A percentile compares a stretch with the other conserved stretches of the same genome.
These are phyloP conservation scores for Taiozyma sp. DNA, from an alignment of 1,139 yeast genomes.

Conservation along the genomic window DNA sequence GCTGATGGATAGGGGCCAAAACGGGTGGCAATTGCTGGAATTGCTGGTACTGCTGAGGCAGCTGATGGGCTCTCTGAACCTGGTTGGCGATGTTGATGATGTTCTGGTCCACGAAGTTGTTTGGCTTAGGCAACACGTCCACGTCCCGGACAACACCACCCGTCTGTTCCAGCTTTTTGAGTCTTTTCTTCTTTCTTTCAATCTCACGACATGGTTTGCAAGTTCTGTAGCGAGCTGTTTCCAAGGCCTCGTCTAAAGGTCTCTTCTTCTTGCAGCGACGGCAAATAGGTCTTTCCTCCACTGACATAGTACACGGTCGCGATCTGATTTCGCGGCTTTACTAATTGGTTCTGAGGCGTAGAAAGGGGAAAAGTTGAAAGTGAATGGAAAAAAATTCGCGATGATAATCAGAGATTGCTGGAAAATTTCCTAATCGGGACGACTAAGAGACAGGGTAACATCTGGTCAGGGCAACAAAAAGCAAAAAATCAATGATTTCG, in stretches of 20 bases:
- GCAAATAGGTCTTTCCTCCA: constrained; percentile 15
- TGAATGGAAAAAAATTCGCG: not conserved
- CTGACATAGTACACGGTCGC: not conserved
- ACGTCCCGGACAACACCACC: constrained; percentile 6
- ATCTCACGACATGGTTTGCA: constrained; percentile 25
- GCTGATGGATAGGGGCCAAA: constrained; percentile 5
- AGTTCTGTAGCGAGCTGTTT: constrained; percentile 24
- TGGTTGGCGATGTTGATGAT: constrained; percentile 22
- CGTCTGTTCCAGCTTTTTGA: constrained; percentile 18
- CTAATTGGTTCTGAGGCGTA: not conserved
- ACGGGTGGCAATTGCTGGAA: constrained; percentile 5
- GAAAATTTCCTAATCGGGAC: not conserved
- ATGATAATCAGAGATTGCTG: not conserved
- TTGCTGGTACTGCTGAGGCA: constrained; percentile 6
- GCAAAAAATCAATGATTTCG: constrained; percentile 56
- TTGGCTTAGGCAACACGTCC: not conserved
- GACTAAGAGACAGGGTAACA: not conserved
- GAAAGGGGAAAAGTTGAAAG: not conserved
- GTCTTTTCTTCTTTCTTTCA: constrained; percentile 23
- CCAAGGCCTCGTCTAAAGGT: constrained; percentile 22
- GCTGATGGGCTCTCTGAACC: constrained; percentile 10
- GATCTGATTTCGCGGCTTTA: not conserved
- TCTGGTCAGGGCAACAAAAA: too few relatives aligned
- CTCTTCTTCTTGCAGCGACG: constrained; percentile 26
- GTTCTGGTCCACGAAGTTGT: constrained; percentile 15